A percentile compares a stretch with the other conserved stretches of the same genome.
Evolutionary conservation across 768 basidiomycete genomes (phyloP).

Genomic region (Suillus discolor): DNA sequence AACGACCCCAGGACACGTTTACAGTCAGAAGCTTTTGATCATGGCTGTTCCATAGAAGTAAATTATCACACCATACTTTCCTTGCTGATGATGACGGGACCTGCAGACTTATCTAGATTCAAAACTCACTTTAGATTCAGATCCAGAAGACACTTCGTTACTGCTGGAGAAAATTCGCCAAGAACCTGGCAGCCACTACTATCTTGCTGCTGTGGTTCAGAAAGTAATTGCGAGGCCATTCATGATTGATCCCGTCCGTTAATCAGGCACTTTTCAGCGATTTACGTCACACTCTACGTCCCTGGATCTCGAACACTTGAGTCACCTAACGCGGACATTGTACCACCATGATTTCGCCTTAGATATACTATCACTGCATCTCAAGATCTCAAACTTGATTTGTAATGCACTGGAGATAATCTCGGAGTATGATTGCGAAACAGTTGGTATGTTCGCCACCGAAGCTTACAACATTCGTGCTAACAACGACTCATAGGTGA

Average conservation of each 20-base stretch:
- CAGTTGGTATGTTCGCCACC: slow-evolving; percentile 50
- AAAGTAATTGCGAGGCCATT: slow-evolving; percentile 44
- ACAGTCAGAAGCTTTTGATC: slow-evolving; percentile 61
- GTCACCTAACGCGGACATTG: slow-evolving; percentile 69
- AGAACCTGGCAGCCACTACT: slow-evolving; percentile 58
- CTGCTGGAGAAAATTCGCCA: slow-evolving; percentile 47
- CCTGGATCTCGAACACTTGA: slow-evolving; percentile 68
- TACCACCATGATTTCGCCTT: slow-evolving; percentile 59
- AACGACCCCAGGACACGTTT: slow-evolving; percentile 53
- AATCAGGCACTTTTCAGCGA: slow-evolving; percentile 44
- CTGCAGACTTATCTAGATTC: slow-evolving; percentile 50
- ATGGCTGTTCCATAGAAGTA: slow-evolving; percentile 61
- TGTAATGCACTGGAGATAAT: slow-evolving; percentile 62
- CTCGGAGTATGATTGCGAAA: slow-evolving; percentile 78
- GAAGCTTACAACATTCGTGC: background rate
- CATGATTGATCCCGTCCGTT: background rate
- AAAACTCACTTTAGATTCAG: slow-evolving; percentile 55
- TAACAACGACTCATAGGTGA: slow-evolving; percentile 52
- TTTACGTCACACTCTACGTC: slow-evolving; percentile 54
- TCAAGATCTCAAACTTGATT: slow-evolving; percentile 64
- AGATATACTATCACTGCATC: slow-evolving; percentile 71
- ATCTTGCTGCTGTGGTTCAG: slow-evolving; percentile 56
- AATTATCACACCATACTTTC: slow-evolving; percentile 1
- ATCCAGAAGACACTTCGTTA: slow-evolving; percentile 36
- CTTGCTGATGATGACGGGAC: slow-evolving; percentile 13